These are phyloP conservation scores for Schwanniomyces pseudopolymorphus DNA, from an alignment of 805 yeast species.

Conservation along the genomic window DNA sequence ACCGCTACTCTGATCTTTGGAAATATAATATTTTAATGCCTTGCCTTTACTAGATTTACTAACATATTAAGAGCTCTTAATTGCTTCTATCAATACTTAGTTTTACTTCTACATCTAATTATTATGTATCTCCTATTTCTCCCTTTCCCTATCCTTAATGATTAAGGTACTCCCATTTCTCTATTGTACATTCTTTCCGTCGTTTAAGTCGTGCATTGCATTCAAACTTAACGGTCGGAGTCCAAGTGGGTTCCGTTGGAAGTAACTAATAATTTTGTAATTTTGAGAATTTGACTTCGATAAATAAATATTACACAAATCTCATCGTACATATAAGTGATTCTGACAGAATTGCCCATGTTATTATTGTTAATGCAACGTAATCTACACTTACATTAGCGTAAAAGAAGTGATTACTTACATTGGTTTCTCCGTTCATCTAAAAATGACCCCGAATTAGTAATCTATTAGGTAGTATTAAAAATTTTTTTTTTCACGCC, in stretches of 20 bases:
- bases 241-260: no score
- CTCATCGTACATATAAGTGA: background rate
- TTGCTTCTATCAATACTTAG: no score
- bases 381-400: background rate
- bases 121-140: no score
- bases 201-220: no score
- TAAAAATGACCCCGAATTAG: background rate
- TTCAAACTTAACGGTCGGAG: no score
- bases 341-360: background rate
- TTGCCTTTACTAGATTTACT: background rate
- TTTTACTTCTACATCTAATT: no score
- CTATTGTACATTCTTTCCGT: no score
- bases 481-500: background rate
- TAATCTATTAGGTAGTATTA: background rate
- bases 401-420: no score
- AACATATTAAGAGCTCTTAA: background rate
- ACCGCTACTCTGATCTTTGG: conserved; percentile 35
- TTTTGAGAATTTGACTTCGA: background rate
- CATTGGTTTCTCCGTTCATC: background rate
- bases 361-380: background rate
- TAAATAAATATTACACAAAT: background rate
- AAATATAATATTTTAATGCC: background rate
- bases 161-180: no score
- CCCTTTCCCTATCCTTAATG: no score
- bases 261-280: background rate